These are phyloP conservation scores for Boletus insuetus DNA, from an alignment of 768 basidiomycete genomes.

Conservation along the genomic window DNA sequence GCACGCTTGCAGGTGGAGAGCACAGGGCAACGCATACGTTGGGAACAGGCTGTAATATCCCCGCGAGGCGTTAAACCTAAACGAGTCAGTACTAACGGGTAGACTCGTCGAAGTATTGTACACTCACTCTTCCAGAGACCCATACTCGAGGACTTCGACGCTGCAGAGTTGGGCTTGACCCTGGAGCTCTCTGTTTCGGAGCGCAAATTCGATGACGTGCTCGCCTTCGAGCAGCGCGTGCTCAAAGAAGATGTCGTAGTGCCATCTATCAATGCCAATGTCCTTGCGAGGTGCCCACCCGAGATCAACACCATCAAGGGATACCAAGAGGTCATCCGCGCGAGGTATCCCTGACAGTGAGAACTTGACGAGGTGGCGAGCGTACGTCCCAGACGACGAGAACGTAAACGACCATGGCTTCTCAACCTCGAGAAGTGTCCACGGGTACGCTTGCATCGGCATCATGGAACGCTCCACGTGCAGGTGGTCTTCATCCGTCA, in stretches of 20 bases:
- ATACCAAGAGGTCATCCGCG: slow-evolving; percentile 49
- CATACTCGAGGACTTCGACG: slow-evolving; percentile 71
- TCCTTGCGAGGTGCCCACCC: slow-evolving; percentile 48
- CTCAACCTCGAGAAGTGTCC: slow-evolving; percentile 65
- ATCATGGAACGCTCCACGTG: slow-evolving; percentile 68
- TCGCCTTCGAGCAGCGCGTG: slow-evolving; percentile 43
- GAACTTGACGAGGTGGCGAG: slow-evolving; percentile 61
- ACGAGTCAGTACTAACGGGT: neutral
- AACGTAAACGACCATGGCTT: slow-evolving; percentile 60
- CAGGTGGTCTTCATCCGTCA: slow-evolving; percentile 38
- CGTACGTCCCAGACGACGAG: slow-evolving; percentile 60
- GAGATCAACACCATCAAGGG: slow-evolving; percentile 59
- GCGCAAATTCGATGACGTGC: slow-evolving; percentile 58
- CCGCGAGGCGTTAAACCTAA: slow-evolving; percentile 56
- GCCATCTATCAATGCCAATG: slow-evolving; percentile 73
- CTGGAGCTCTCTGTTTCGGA: slow-evolving; percentile 46
- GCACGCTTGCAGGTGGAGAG: neutral
- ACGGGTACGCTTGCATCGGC: slow-evolving; percentile 73
- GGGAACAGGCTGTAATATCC: slow-evolving; percentile 70
- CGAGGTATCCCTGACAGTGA: slow-evolving; percentile 70
- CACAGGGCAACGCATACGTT: slow-evolving; percentile 46
- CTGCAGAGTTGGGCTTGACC: slow-evolving; percentile 74
- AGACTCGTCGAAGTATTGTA: neutral
- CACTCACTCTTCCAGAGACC: slow-evolving; percentile 53
- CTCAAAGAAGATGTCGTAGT: slow-evolving; percentile 57